A percentile compares a stretch with the other conserved stretches of the same genome.
phyloP scores from a whole-genome alignment of 192 early-diverging fungal species.

The Backusella australiensis region DNA sequence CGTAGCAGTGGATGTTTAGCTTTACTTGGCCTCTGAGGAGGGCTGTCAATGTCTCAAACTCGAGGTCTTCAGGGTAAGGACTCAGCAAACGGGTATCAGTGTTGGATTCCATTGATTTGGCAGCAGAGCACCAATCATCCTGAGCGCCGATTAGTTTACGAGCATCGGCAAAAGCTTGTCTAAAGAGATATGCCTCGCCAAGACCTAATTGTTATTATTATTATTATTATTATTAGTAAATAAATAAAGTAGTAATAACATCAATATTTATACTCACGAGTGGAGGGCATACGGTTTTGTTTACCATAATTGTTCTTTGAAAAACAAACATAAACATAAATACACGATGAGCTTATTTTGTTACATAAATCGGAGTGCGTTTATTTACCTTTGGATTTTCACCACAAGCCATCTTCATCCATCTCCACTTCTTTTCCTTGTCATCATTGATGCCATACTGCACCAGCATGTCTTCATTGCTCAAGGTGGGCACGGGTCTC shows the following conservation, averaged over 20 bases:
- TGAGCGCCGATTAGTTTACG: constrained; percentile 38
- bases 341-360: neutral
- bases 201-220: constrained; percentile 30
- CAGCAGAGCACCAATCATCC: constrained; percentile 63
- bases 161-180: constrained; percentile 59
- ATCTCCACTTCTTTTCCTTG: constrained; percentile 51
- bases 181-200: constrained; percentile 65
- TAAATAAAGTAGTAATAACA: neutral
- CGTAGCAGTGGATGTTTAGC: constrained; percentile 74
- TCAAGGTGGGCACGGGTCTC: constrained; percentile 46
- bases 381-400: constrained; percentile 65
- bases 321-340: neutral
- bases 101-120: constrained; percentile 16
- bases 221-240: neutral
- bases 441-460: constrained; percentile 48
- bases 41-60: constrained; percentile 60
- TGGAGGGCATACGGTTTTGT: constrained; percentile 34
- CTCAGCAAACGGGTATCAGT: constrained; percentile 23
- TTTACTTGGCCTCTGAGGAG: constrained; percentile 66
- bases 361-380: neutral
- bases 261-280: constrained; percentile 31
- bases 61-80: constrained; percentile 59
- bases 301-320: constrained; percentile 11
- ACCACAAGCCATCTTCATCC: constrained; percentile 84
- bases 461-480: constrained; percentile 64